Evolutionary conservation across 1,284 basidiomycete genomes (phyloP).

Genomic region (Phlebopus sp.): DNA sequence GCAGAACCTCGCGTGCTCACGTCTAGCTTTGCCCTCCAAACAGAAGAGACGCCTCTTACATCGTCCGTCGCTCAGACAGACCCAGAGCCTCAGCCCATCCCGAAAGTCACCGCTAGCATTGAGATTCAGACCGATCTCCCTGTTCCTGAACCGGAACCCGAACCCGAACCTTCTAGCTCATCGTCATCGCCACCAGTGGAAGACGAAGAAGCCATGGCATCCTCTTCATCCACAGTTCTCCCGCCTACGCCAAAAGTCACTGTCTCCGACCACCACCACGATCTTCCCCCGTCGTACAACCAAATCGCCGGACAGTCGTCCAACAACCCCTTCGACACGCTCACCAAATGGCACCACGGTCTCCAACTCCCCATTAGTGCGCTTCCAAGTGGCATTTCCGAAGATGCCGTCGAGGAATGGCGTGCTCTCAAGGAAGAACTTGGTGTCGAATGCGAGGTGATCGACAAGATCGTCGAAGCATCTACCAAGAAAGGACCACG

Average conservation of each 20-base stretch:
- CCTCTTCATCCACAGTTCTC: conserved; percentile 66
- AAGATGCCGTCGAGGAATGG: conserved; percentile 68
- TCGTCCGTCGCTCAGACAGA: conserved; percentile 32
- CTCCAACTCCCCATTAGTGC: conserved; percentile 56
- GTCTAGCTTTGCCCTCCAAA: conserved; percentile 28
- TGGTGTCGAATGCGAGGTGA: conserved; percentile 71
- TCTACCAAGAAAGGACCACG: conserved; percentile 42
- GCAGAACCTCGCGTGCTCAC: conserved; percentile 26
- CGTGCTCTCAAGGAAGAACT: conserved; percentile 72
- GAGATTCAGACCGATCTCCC: conserved; percentile 62
- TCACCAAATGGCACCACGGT: conserved; percentile 69
- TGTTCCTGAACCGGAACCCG: conserved; percentile 36
- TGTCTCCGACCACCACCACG: conserved; percentile 34
- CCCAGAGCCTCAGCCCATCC: conserved; percentile 32
- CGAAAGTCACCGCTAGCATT: conserved; percentile 39
- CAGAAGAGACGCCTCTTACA: conserved; percentile 19
- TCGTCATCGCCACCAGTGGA: conserved; percentile 36
- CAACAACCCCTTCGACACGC: conserved; percentile 52
- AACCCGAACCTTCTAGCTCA: conserved; percentile 35
- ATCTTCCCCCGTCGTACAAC: conserved; percentile 70
- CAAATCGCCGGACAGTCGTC: conserved; percentile 49
- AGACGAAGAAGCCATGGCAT: conserved; percentile 55
- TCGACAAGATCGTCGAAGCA: conserved; percentile 63
- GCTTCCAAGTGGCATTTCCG: conserved; percentile 52
- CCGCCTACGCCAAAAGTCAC: conserved; percentile 62